A percentile compares a stretch with the other conserved stretches of the same genome.
Conservation (phyloP, 495 filamentous ascomycete species). For the Neurospora terricola region DNA sequence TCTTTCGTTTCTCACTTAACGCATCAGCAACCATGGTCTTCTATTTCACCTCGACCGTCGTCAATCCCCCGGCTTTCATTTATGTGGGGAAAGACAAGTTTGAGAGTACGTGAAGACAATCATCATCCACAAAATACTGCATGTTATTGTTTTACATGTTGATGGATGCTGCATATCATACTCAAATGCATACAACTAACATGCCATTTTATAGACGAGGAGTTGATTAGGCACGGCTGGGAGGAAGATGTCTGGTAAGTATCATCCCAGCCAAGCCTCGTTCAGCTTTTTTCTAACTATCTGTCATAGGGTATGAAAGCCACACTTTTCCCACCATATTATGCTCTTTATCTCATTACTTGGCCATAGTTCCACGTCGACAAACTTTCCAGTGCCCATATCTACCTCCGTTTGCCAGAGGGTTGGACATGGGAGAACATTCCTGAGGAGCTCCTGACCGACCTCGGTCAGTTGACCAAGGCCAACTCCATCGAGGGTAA, state of each 20-base stretch:
- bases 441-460: conserved; percentile 60
- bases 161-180: not conserved
- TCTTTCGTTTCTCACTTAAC: not conserved
- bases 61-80: conserved; percentile 64
- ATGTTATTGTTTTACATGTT: not conserved
- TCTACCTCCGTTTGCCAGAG: conserved; percentile 78
- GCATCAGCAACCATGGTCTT: conserved; percentile 64
- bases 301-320: conserved; percentile 3
- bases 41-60: conserved; percentile 81
- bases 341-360: not conserved
- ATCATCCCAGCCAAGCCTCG: not conserved
- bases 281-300: not conserved
- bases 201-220: conserved; percentile 61
- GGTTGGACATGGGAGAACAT: conserved; percentile 82
- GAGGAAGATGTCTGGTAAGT: conserved; percentile 91
- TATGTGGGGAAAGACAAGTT: conserved; percentile 99
- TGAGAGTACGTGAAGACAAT: conserved; percentile 60
- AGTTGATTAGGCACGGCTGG: conserved; percentile 84
- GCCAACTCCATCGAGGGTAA: conserved; percentile 95
- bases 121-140: not conserved
- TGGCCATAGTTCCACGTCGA: conserved; percentile 80
- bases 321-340: not conserved
- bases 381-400: conserved; percentile 92
- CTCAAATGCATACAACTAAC: conserved; percentile 9
- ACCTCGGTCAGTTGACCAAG: conserved; percentile 92